phyloP scores from a whole-genome alignment of 78 protist genomes.

The Mantamonas sphyraenae region DNA sequence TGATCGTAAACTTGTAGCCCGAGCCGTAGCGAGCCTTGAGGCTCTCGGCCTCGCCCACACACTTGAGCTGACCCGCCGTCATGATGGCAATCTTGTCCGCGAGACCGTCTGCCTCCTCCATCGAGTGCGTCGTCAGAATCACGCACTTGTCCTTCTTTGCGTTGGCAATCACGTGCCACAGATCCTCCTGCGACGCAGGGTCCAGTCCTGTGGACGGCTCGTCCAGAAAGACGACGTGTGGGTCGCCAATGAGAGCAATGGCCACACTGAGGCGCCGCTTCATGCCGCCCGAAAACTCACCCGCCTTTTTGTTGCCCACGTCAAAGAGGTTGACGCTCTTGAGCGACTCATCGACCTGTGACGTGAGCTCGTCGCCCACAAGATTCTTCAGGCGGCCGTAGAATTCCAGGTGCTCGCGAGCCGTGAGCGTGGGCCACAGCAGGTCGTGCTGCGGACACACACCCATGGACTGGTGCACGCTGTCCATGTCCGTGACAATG shows the following conservation, averaged over 20 bases:
- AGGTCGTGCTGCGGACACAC: conserved; percentile 61
- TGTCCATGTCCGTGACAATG: conserved; percentile 28
- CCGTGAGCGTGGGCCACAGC: conserved; percentile 40
- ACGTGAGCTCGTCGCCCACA: background rate
- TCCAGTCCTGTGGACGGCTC: no score
- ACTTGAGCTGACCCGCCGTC: conserved; percentile 20
- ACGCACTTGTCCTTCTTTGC: no score
- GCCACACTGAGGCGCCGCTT: conserved; percentile 52
- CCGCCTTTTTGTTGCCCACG: background rate
- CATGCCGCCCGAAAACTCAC: conserved; percentile 55
- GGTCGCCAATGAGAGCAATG: conserved; percentile 48
- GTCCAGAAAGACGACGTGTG: background rate
- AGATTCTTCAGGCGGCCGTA: conserved; percentile 31
- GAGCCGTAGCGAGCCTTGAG: conserved; percentile 22
- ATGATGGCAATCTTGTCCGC: conserved; percentile 60
- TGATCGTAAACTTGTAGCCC: background rate
- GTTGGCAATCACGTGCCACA: no score
- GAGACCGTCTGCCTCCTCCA: conserved; percentile 76
- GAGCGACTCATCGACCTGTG: no score
- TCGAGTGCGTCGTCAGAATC: conserved; percentile 81
- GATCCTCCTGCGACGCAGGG: no score
- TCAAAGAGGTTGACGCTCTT: no score
- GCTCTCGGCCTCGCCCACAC: conserved; percentile 34
- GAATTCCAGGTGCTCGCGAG: conserved; percentile 30
- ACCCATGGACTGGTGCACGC: conserved; percentile 36